These are phyloP conservation scores for Coemansia sp. DNA, from an alignment of 371 early-diverging fungal species.

Conservation along the genomic window DNA sequence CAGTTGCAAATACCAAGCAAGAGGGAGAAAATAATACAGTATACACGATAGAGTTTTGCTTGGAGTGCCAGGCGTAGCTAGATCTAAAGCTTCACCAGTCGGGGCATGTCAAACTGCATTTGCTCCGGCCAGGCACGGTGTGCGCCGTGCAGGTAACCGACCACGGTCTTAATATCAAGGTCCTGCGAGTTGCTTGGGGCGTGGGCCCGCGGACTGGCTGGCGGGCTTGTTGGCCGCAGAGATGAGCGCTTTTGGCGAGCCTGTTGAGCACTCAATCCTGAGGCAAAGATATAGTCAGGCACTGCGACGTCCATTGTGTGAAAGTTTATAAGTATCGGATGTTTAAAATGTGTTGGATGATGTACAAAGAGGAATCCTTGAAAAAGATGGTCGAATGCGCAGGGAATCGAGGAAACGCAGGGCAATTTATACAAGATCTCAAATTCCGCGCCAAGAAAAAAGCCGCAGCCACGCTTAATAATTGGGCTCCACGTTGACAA, in stretches of 20 bases:
- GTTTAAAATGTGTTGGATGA: not conserved
- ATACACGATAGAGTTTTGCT: not conserved
- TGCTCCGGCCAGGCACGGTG: slow-evolving; percentile 45
- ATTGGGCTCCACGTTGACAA: not conserved
- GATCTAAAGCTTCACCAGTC: slow-evolving; percentile 33
- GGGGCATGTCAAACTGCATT: slow-evolving; percentile 47
- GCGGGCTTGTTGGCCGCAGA: slow-evolving; percentile 12
- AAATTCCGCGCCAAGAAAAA: not conserved
- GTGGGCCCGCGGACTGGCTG: slow-evolving; percentile 23
- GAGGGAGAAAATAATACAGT: not conserved
- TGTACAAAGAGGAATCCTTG: not conserved
- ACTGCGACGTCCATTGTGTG: slow-evolving; percentile 27
- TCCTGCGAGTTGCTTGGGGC: slow-evolving; percentile 7
- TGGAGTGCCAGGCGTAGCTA: not conserved
- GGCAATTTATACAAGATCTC: not conserved
- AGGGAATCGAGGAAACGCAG: not conserved
- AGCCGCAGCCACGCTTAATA: slow-evolving; percentile 4
- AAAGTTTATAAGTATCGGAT: not conserved
- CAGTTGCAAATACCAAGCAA: not conserved
- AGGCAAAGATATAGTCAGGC: slow-evolving; percentile 46
- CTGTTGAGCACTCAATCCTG: slow-evolving; percentile 45
- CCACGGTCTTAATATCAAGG: slow-evolving; percentile 34
- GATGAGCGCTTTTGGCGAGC: slow-evolving; percentile 35
- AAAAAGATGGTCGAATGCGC: not conserved
- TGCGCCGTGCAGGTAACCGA: slow-evolving; percentile 36